Evolutionary conservation across 371 early-diverging fungal genomes (phyloP).

Genomic region (Mucor irregularis): DNA sequence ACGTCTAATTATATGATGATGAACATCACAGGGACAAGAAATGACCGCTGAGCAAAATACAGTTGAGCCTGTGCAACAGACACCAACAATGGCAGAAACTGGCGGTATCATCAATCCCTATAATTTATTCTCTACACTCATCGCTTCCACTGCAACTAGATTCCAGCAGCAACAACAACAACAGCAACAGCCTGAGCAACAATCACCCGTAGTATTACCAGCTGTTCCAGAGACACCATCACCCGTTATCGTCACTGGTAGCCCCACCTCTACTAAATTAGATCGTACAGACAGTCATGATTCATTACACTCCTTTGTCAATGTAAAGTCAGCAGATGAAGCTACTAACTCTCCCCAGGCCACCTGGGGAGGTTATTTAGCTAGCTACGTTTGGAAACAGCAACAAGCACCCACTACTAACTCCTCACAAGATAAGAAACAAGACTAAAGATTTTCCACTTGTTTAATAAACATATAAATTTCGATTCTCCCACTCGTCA

Average conservation of each 20-base stretch:
- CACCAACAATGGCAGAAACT: constrained; percentile 1
- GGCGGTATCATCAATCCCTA: constrained; percentile 21
- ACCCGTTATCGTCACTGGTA: neutral
- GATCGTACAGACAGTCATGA: constrained; percentile 30
- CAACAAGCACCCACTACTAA: neutral
- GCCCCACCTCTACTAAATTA: too few species aligned
- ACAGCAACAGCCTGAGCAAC: neutral
- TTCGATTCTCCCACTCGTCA: too few species aligned
- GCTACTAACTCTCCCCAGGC: neutral
- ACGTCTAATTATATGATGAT: neutral
- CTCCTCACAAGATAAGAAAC: constrained; percentile 4
- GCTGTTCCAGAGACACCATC: neutral
- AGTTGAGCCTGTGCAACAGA: neutral
- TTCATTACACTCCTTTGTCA: constrained; percentile 27
- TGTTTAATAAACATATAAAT: too few species aligned
- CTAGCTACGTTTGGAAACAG: constrained; percentile 20
- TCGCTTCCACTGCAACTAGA: constrained; percentile 11
- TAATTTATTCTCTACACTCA: constrained; percentile 26
- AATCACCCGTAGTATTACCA: neutral
- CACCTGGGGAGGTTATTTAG: constrained; percentile 19
- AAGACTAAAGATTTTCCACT: constrained; percentile 9
- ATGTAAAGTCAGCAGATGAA: constrained; percentile 11
- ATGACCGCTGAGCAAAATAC: constrained; percentile 3
- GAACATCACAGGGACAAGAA: neutral
- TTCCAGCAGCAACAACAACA: constrained; percentile 5